Evolutionary conservation across 2,329 filamentous ascomycete genomes (phyloP).

Genomic region (Cryphonectria naterciae): DNA sequence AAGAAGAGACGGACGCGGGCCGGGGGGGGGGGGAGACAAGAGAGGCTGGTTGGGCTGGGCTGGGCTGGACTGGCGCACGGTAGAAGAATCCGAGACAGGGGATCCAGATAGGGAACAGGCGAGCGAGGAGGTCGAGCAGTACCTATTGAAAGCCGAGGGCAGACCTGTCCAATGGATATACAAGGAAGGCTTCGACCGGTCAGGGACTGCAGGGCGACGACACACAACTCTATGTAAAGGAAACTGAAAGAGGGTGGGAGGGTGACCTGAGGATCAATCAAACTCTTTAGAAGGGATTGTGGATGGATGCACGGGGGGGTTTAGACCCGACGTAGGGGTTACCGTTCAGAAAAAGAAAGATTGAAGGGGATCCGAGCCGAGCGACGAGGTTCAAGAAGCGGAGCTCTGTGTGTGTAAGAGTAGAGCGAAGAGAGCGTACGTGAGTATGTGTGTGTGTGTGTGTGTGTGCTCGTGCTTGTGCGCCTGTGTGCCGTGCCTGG

Average conservation of each 20-base stretch:
- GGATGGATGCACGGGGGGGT: background rate
- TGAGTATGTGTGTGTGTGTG: background rate
- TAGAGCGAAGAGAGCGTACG: background rate
- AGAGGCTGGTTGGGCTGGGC: slow-evolving; percentile 1
- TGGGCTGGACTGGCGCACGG: background rate
- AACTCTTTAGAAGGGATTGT: background rate
- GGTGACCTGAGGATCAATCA: background rate
- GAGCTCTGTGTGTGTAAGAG: background rate
- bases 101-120: background rate
- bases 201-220: background rate
- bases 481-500: background rate
- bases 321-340: background rate
- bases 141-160: slow-evolving; percentile 1
- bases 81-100: background rate
- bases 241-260: background rate
- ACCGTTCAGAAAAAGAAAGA: background rate
- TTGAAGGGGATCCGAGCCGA: slow-evolving; percentile 1
- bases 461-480: background rate
- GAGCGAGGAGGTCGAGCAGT: background rate
- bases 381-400: background rate
- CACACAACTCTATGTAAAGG: background rate
- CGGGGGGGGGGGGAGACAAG: background rate
- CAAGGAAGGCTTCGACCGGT: background rate
- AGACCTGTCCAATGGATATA: background rate
- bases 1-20: background rate